Conservation (phyloP, 73 alveolate genomes). For the Paramecium sexaurelia region DNA sequence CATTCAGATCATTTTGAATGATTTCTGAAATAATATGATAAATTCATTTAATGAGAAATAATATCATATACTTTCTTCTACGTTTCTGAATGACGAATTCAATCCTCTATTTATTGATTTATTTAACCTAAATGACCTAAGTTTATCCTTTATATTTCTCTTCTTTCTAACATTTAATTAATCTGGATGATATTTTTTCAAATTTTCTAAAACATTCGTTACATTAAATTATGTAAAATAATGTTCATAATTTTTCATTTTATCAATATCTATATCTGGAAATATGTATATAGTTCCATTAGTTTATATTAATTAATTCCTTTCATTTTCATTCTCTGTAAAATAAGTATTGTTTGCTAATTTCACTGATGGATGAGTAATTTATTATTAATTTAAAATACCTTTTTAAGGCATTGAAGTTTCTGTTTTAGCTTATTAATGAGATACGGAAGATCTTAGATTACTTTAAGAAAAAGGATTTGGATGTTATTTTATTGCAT, state of each 20-base stretch:
- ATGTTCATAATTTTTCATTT: background rate
- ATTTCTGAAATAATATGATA: conserved; percentile 44
- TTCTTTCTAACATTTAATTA: background rate
- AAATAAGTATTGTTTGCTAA: background rate
- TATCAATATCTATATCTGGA: background rate
- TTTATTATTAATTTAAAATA: background rate
- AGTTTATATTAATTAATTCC: background rate
- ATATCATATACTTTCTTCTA: background rate
- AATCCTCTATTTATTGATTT: background rate
- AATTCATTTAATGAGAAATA: background rate
- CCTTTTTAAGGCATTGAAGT: background rate
- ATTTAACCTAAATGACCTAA: background rate
- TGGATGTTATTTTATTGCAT: background rate
- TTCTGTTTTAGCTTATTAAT: background rate
- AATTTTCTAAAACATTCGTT: background rate
- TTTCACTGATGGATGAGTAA: background rate
- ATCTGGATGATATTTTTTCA: background rate
- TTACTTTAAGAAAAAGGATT: background rate
- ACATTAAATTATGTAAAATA: background rate
- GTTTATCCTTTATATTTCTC: background rate
- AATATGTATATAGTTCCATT: background rate
- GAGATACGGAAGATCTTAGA: background rate
- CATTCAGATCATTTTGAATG: conserved; percentile 75
- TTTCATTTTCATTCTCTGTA: background rate
- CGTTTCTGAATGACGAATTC: background rate